Evolutionary conservation across 2,329 filamentous ascomycete genomes (phyloP).

Genomic region (Fusarium odoratissimum): DNA sequence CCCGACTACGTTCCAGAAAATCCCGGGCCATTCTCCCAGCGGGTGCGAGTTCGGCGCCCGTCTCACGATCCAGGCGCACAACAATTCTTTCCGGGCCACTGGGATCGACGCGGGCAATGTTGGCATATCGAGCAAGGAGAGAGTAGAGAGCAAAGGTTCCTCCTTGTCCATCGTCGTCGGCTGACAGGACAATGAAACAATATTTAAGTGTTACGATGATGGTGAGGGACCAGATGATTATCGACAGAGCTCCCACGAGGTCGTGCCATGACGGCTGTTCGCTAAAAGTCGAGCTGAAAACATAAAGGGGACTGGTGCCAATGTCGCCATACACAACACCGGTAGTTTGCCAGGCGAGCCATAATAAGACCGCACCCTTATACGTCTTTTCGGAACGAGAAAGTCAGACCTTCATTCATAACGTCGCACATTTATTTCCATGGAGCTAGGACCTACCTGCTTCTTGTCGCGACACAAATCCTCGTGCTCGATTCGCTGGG

Average conservation of each 20-base stretch:
- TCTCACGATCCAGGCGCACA: conserved; percentile 69
- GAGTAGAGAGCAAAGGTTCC: conserved; percentile 77
- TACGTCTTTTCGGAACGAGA: conserved; percentile 38
- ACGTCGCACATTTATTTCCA: conserved; percentile 2
- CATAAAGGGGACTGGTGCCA: conserved; percentile 75
- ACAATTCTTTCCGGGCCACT: conserved; percentile 59
- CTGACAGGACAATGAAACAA: conserved; percentile 71
- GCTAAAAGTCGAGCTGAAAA: conserved; percentile 75
- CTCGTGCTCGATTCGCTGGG: conserved; percentile 46
- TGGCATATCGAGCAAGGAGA: conserved; percentile 68
- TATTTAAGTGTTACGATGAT: conserved; percentile 79
- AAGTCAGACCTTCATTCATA: conserved; percentile 12
- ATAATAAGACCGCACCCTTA: conserved; percentile 43
- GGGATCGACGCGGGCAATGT: conserved; percentile 71
- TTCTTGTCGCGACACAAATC: conserved; percentile 45
- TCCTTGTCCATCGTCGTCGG: conserved; percentile 78
- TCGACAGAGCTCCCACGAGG: conserved; percentile 72
- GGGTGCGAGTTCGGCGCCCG: conserved; percentile 65
- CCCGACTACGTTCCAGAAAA: conserved; percentile 66
- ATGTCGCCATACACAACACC: conserved; percentile 79
- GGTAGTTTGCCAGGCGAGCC: conserved; percentile 72
- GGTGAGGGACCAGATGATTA: conserved; percentile 76
- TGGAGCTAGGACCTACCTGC: conserved; percentile 37
- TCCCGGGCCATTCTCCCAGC: conserved; percentile 64
- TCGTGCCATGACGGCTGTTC: conserved; percentile 66